Evolutionary conservation across 2,329 filamentous ascomycete genomes (phyloP).

Genomic region (Trichocomaceae sp.): DNA sequence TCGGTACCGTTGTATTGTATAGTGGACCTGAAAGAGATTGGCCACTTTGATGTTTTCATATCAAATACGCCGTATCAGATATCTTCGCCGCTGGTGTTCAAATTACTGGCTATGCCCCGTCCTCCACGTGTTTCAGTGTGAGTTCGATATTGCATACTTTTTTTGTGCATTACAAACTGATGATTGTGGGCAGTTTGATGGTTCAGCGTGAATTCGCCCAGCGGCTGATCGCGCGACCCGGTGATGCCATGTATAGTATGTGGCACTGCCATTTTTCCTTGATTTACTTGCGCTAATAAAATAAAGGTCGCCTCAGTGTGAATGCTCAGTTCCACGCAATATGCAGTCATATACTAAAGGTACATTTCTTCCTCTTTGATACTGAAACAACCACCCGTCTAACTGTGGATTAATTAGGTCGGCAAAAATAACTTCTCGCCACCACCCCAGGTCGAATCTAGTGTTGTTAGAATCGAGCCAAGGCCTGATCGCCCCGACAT

Average conservation of each 20-base stretch:
- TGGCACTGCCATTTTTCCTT: neutral
- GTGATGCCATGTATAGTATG: slow-evolving; percentile 74
- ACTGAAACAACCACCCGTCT: neutral
- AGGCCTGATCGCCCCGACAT: slow-evolving; percentile 81
- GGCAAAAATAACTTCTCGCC: slow-evolving; percentile 95
- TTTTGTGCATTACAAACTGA: slow-evolving; percentile 78
- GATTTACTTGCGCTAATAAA: neutral
- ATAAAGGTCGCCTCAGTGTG: slow-evolving; percentile 61
- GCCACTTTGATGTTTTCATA: slow-evolving; percentile 71
- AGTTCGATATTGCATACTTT: neutral
- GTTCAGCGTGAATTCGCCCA: slow-evolving; percentile 94
- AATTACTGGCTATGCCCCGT: slow-evolving; percentile 73
- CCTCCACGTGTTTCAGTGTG: slow-evolving; percentile 61
- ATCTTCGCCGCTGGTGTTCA: slow-evolving; percentile 84
- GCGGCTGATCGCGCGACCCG: slow-evolving; percentile 77
- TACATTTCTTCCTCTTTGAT: slow-evolving; percentile 36
- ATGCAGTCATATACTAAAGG: slow-evolving; percentile 41
- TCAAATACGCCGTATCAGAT: slow-evolving; percentile 75
- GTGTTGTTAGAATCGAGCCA: slow-evolving; percentile 81
- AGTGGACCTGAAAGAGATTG: slow-evolving; percentile 13
- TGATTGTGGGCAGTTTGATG: slow-evolving; percentile 82
- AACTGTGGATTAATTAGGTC: slow-evolving; percentile 40
- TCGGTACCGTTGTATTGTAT: neutral
- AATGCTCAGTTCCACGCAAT: slow-evolving; percentile 91
- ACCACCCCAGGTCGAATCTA: slow-evolving; percentile 85